phyloP scores from a whole-genome alignment of 495 filamentous ascomycete species.

The Usnea hakonensis region DNA sequence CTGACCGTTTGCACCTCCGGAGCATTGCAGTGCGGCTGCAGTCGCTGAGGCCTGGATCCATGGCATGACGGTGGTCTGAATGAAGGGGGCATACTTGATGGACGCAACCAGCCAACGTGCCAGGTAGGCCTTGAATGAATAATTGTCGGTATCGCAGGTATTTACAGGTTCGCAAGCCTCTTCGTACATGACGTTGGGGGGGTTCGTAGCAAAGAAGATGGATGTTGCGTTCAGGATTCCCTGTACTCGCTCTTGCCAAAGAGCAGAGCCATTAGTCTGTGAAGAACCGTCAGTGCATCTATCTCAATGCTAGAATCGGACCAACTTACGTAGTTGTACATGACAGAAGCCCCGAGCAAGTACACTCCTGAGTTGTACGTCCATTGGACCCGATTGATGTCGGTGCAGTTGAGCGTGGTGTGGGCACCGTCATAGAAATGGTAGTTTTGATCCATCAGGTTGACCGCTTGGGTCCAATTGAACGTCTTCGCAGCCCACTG shows the following conservation, averaged over 20 bases:
- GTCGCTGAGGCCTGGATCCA: constrained; percentile 56
- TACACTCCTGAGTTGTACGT: constrained; percentile 59
- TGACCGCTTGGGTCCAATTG: constrained; percentile 59
- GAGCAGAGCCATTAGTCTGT: constrained; percentile 48
- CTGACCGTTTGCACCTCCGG: constrained; percentile 45
- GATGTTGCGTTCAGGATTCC: constrained; percentile 50
- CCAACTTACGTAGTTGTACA: constrained; percentile 60
- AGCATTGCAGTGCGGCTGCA: constrained; percentile 65
- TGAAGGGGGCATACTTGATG: constrained; percentile 65
- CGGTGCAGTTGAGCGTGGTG: constrained; percentile 44
- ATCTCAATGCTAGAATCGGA: background rate
- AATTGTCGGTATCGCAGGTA: constrained; percentile 67
- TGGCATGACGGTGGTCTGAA: constrained; percentile 51
- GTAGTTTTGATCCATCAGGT: constrained; percentile 55
- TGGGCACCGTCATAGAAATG: constrained; percentile 60
- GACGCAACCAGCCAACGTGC: constrained; percentile 71
- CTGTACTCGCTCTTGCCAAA: constrained; percentile 53
- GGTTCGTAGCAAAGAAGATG: constrained; percentile 49
- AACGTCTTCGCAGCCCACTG: constrained; percentile 67
- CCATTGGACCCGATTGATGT: constrained; percentile 51
- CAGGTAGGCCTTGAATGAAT: constrained; percentile 80
- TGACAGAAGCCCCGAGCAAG: constrained; percentile 57
- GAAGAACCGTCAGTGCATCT: constrained; percentile 1
- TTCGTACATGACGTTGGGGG: constrained; percentile 55
- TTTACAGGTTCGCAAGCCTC: constrained; percentile 51